Conservation (phyloP, 2,329 filamentous ascomycete species). For the Colletotrichum phormii region DNA sequence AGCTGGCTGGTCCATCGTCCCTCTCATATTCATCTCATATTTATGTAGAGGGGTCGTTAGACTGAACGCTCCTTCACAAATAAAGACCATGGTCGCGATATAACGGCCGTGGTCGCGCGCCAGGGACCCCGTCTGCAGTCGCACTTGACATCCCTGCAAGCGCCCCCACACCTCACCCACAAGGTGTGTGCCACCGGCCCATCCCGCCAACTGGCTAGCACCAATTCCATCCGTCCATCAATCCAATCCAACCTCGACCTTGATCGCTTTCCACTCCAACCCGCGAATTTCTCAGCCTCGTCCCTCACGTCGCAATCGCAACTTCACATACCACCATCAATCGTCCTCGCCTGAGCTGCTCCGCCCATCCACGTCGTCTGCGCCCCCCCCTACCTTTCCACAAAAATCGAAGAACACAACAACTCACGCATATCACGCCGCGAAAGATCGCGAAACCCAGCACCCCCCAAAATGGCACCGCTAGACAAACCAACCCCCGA, state of each 20-base stretch:
- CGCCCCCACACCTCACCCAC: constrained; percentile 20
- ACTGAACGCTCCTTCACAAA: neutral
- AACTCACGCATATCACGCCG: no score
- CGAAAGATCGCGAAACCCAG: constrained; percentile 16
- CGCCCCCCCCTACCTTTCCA: neutral
- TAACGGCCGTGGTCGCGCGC: neutral
- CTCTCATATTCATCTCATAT: no score
- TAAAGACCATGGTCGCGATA: constrained; percentile 8
- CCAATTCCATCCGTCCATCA: neutral
- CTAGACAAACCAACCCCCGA: constrained; percentile 52
- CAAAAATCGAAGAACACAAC: neutral
- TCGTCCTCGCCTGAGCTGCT: no score
- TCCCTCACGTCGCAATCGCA: neutral
- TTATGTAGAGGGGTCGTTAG: constrained; percentile 19
- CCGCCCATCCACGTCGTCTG: neutral
- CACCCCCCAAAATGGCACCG: constrained; percentile 51
- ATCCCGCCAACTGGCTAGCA: constrained; percentile 21
- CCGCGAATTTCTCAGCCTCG: constrained; percentile 21
- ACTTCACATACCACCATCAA: neutral
- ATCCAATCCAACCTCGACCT: constrained; percentile 6
- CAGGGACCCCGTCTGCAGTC: neutral
- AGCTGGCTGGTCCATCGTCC: no score
- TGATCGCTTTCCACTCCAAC: neutral
- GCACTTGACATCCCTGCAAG: constrained; percentile 13
- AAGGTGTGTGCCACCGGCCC: constrained; percentile 17